phyloP scores from a whole-genome alignment of 73 alveolate species.

The Paramecium octaurelia region DNA sequence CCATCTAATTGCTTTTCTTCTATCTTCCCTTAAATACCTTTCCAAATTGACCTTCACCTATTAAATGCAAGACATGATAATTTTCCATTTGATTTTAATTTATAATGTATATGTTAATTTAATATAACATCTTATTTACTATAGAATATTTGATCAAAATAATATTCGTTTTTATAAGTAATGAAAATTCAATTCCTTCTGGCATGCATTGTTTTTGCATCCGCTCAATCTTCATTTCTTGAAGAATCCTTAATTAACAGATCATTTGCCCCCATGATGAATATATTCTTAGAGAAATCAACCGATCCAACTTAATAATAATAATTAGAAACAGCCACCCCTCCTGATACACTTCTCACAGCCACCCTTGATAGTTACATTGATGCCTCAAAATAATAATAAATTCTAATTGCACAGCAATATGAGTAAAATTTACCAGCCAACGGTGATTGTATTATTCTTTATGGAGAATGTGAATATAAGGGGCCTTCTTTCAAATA shows the following conservation, averaged over 20 bases:
- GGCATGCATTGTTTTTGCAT: background rate
- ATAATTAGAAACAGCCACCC: conserved; percentile 5
- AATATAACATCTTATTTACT: background rate
- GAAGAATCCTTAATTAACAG: background rate
- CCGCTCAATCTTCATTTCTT: background rate
- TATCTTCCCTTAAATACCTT: conserved; percentile 99
- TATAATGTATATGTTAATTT: background rate
- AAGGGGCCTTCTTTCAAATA: background rate
- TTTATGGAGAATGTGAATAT: conserved; percentile 4
- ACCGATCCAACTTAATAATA: background rate
- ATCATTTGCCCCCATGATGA: background rate
- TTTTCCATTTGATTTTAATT: conserved; percentile 76
- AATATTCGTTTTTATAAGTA: background rate
- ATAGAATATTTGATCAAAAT: background rate
- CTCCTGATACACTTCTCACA: background rate
- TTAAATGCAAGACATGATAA: conserved; percentile 91
- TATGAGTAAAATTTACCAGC: background rate
- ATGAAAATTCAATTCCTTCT: background rate
- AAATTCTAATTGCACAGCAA: background rate
- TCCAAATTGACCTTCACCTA: conserved; percentile 99
- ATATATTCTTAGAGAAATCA: background rate
- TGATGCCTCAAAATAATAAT: background rate
- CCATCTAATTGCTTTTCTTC: conserved; percentile 96
- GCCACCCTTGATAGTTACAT: background rate
- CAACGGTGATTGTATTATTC: background rate